These are phyloP conservation scores for Termitomyces eurrhizus DNA, from an alignment of 768 basidiomycete species.

Conservation along the genomic window DNA sequence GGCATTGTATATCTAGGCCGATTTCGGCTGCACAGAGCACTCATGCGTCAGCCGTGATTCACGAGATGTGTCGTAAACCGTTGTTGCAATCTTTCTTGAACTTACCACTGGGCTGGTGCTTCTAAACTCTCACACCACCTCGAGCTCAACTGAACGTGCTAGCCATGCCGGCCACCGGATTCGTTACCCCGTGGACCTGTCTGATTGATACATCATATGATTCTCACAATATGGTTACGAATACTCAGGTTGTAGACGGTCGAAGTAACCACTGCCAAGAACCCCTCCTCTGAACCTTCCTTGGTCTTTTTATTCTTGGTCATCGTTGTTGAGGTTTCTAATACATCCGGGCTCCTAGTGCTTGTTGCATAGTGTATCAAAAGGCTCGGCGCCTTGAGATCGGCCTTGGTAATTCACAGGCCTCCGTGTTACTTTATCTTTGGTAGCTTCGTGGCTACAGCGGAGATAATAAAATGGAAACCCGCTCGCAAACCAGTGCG, in stretches of 20 bases:
- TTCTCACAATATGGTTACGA: neutral
- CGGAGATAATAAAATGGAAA: neutral
- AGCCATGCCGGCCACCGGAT: neutral
- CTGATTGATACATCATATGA: neutral
- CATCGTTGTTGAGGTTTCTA: neutral
- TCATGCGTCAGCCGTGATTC: neutral
- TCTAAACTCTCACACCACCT: neutral
- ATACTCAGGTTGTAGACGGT: neutral
- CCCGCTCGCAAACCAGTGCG: neutral
- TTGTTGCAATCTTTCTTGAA: neutral
- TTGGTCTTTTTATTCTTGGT: neutral
- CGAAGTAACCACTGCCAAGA: neutral
- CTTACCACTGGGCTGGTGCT: neutral
- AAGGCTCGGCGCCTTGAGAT: neutral
- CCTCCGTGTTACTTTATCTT: neutral
- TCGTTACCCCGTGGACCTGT: neutral
- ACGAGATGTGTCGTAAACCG: neutral
- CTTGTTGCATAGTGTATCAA: neutral
- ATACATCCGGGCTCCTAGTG: neutral
- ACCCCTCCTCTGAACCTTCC: neutral
- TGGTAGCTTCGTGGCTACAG: neutral
- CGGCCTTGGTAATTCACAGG: neutral
- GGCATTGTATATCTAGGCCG: no score
- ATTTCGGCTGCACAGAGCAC: no score
- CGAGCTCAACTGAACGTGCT: neutral